Conservation (phyloP, 192 early-diverging fungal species). For the Coemansia reversa region DNA sequence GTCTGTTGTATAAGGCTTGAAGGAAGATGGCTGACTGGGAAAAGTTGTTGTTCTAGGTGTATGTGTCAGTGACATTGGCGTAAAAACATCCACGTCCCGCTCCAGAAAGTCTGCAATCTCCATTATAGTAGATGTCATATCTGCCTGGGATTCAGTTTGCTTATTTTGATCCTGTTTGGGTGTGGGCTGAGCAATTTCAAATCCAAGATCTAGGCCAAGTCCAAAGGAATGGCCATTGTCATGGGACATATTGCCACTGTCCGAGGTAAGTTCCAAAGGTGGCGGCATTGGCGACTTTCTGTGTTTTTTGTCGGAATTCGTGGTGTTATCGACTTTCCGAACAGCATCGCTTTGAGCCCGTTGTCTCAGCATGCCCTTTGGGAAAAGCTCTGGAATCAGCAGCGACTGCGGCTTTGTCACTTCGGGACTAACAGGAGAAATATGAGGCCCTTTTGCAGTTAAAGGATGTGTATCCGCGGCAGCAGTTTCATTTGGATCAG, state of each 20-base stretch:
- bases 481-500: neutral
- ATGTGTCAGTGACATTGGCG: slow-evolving; percentile 12
- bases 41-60: slow-evolving; percentile 16
- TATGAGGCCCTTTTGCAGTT: neutral
- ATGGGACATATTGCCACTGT: neutral
- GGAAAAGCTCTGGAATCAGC: slow-evolving; percentile 42
- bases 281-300: neutral
- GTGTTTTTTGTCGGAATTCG: neutral
- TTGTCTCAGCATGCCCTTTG: slow-evolving; percentile 30
- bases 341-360: neutral
- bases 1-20: neutral
- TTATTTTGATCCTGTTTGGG: neutral
- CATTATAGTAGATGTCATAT: slow-evolving; percentile 18
- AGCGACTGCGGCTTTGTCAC: slow-evolving; percentile 36
- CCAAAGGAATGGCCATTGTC: slow-evolving; percentile 7
- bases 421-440: slow-evolving; percentile 16
- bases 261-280: slow-evolving; percentile 2
- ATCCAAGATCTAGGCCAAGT: slow-evolving; percentile 41
- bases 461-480: neutral
- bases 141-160: neutral
- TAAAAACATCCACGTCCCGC: slow-evolving; percentile 42
- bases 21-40: neutral
- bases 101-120: slow-evolving; percentile 45
- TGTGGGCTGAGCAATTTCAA: slow-evolving; percentile 23
- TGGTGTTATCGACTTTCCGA: neutral